phyloP scores from a whole-genome alignment of 495 filamentous ascomycete genomes.

The Talaromyces nanjingensis region DNA sequence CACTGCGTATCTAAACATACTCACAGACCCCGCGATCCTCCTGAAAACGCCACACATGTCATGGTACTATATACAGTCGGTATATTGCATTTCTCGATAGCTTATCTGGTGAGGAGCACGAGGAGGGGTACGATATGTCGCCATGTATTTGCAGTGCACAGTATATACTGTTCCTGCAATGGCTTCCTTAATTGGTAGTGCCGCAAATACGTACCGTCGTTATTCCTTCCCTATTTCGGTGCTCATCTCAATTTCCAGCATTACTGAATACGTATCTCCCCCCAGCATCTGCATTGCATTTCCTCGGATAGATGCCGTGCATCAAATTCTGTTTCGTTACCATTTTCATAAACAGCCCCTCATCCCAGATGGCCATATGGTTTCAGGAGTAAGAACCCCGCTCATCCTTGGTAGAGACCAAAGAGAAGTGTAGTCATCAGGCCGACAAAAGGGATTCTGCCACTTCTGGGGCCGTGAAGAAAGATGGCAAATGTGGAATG shows the following conservation, averaged over 20 bases:
- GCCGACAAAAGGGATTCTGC: neutral
- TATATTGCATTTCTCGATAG: neutral
- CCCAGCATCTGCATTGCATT: too few relatives aligned
- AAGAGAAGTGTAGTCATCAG: neutral
- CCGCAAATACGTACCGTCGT: neutral
- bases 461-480: neutral
- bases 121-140: neutral
- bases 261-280: neutral
- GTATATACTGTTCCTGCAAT: neutral
- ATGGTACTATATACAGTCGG: neutral
- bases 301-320: neutral
- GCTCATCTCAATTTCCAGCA: neutral
- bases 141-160: neutral
- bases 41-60: conserved; percentile 3
- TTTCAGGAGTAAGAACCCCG: neutral
- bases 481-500: conserved; percentile 3
- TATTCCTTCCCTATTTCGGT: neutral
- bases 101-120: neutral
- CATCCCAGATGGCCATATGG: neutral
- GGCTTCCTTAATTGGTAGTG: neutral
- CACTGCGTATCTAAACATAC: neutral
- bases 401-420: neutral
- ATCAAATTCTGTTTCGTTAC: neutral
- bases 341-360: neutral
- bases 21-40: neutral